Evolutionary conservation across 495 filamentous ascomycete genomes (phyloP), one percentile per base, ranked within the genome.

Genomic region (Penicillium macrosclerotiorum): DNA sequence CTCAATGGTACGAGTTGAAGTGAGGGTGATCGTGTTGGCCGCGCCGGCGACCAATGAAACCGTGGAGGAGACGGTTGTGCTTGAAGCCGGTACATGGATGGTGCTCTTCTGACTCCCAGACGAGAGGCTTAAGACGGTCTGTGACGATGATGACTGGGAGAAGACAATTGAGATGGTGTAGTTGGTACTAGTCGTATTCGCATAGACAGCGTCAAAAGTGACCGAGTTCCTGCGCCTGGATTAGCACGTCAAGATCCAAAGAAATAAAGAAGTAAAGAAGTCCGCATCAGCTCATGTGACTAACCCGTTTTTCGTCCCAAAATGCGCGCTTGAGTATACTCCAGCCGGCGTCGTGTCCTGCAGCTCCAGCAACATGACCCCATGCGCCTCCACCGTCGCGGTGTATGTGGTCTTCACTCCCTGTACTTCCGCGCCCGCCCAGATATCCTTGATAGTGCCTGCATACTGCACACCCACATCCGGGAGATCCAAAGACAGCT

Each of bases 311-410:
- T 33, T 34, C 0, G 20, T 45, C 12, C 45, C 59, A 39, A 65
- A 67, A 0, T 40, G 12, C 1, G 33, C 30, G 1, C 37, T 55
- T 5, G 56, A 41, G 45, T 68, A 68, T 1, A 42, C 36, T 0
- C 64, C 63, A 17, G 67, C 54, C 0, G 48, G 20, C 0, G 55
- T 55, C 3, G 69, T 71, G 20, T 71, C 51, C 13, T 53, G 45
- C 3, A 76, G 55, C 18, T 76, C 67, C 2, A 78, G 45, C 4
- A 77, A 42, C 38, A 71, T 64, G 1, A 69, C 63, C 5, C 73
- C 74, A 40, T 78, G 74, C 0, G 59, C 65, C 11, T 57, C 55
- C 1, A 78, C 59, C 11, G 52, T 42, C 0, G 63, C 52, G 0
- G 61, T 65, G 39, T 77, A 75, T 0, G 58, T 41, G 2, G 69